Conservation (phyloP, 305 asterid species). For the Rubia tinctorum region DNA sequence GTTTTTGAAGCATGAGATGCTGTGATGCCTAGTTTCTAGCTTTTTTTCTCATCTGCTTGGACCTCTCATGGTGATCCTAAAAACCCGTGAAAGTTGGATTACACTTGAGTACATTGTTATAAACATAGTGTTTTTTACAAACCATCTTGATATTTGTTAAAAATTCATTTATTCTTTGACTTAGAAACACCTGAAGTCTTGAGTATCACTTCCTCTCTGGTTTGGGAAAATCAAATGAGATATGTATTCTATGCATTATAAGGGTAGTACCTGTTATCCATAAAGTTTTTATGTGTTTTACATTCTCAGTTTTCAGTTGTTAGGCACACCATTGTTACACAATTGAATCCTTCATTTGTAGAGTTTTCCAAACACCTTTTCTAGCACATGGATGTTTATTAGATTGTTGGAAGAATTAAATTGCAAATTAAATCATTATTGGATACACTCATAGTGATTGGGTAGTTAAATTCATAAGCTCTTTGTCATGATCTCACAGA, state of each 20-base stretch:
- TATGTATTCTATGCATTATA: not conserved
- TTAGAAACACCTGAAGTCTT: no score
- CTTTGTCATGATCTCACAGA: constrained; percentile 5
- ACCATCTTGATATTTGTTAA: not conserved
- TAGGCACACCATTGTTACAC: not conserved
- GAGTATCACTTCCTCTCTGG: no score
- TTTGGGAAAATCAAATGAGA: not conserved
- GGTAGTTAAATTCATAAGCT: not conserved
- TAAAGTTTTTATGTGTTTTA: not conserved
- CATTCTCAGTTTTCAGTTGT: not conserved
- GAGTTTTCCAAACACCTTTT: not conserved
- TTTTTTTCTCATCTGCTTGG: not conserved
- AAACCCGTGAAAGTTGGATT: not conserved
- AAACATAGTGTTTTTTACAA: not conserved
- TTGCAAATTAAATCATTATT: not conserved
- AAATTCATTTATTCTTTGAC: no score
- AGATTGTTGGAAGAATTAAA: not conserved
- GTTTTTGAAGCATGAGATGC: not conserved
- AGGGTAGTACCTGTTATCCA: not conserved
- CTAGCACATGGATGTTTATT: not conserved
- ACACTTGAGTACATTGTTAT: not conserved
- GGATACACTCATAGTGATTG: not conserved
- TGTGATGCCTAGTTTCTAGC: not conserved
- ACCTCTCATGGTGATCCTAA: not conserved
- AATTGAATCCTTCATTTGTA: not conserved